phyloP scores from a whole-genome alignment of 192 early-diverging fungal genomes.

The Backusella westeae region DNA sequence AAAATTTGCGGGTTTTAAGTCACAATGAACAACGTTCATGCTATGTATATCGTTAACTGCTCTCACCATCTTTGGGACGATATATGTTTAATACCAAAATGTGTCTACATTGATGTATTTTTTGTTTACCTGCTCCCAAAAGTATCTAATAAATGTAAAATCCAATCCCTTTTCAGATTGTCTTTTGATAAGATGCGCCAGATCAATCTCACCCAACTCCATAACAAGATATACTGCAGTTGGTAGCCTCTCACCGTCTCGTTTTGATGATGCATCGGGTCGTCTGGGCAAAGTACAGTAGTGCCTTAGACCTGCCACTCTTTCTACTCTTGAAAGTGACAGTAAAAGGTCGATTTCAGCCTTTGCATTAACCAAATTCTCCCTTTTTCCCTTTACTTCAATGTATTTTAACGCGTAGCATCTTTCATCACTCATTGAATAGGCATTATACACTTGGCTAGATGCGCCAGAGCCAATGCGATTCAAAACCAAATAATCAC shows the following conservation, averaged over 20 bases:
- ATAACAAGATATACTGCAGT: constrained; percentile 46
- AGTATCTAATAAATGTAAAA: constrained; percentile 74
- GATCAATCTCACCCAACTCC: constrained; percentile 90
- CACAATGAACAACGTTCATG: constrained; percentile 86
- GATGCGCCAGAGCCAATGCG: constrained; percentile 83
- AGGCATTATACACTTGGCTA: constrained; percentile 88
- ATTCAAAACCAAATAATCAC: constrained; percentile 45
- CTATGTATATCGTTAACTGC: constrained; percentile 88
- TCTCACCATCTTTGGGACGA: constrained; percentile 70
- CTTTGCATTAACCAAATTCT: constrained; percentile 65
- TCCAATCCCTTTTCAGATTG: constrained; percentile 54
- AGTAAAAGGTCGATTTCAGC: constrained; percentile 85
- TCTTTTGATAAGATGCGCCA: constrained; percentile 60
- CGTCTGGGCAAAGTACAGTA: background rate
- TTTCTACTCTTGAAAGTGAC: constrained; percentile 55
- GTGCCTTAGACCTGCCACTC: constrained; percentile 82
- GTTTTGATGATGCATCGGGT: too few species aligned
- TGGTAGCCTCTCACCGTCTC: too few species aligned
- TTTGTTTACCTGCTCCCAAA: constrained; percentile 75
- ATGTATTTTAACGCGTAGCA: constrained; percentile 84
- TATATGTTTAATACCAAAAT: background rate
- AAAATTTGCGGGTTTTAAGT: constrained; percentile 97
- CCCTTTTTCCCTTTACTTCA: constrained; percentile 61
- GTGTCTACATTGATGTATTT: background rate
- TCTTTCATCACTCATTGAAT: constrained; percentile 64